Evolutionary conservation across 2,329 filamentous ascomycete species (phyloP), one percentile per base, ranked within the genome.

Genomic region (Xylariaceae sp.): DNA sequence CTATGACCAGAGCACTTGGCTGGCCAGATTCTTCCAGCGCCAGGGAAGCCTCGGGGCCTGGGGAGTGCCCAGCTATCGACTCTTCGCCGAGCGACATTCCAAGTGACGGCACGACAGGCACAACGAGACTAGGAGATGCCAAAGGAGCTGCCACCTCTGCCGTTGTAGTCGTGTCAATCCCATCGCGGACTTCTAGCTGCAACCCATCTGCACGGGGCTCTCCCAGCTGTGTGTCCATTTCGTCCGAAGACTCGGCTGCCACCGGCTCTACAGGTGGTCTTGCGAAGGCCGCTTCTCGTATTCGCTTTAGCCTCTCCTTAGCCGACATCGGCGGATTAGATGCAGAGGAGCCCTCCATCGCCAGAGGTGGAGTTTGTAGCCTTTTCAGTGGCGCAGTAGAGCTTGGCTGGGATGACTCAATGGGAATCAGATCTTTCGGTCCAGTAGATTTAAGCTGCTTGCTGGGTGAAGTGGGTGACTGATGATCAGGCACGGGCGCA

Each of bases 221-320:
- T 13, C 12, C 24, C n/a, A 14, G 5, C 6, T 11, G n/a, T 26
- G 24, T 5, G 12, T 26, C n/a, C 24, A 26, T 12, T 8, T 7
- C 24, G n/a, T 12, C n/a, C 24, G 5, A 13, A 5, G n/a, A n/a
- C n/a, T n/a, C n/a, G 12, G 24, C 24, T 6, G 12, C 24, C 6
- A 12, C 24, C 5, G 24, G n/a, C 24, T 26, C 24, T 11, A 6
- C 6, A 26, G 27, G 27, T 9, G 11, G 10, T 25, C 25, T 22
- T 12, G 24, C 30, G 21, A 17, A 18, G 14, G 44, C 35, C 5
- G 19, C 28, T 19, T 53, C 48, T 25, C 49, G 40, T 2, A 50
- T 38, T 14, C 31, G 27, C 29, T 37, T 50, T 12, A 57, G 18
- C 22, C 35, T 49, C 31, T 57, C 53, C n/a, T 40, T 39, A 9